Conservation (phyloP, 2,329 filamentous ascomycete genomes). For the Colletotrichum sp. region DNA sequence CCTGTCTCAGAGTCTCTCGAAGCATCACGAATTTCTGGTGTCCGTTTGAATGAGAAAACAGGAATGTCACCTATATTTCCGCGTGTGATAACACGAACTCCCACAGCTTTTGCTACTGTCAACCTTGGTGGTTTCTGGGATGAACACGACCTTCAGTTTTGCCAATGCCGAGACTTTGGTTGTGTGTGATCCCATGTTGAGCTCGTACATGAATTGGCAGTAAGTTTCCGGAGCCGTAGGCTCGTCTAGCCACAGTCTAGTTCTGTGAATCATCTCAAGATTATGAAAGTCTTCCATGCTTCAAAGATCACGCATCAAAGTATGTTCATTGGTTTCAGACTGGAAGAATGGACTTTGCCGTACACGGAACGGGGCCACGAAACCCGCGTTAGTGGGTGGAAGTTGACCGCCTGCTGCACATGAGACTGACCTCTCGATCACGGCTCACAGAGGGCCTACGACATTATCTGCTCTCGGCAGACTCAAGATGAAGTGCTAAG, state of each 20-base stretch:
- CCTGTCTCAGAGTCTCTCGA: neutral
- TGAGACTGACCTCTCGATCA: accelerated
- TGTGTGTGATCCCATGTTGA: neutral
- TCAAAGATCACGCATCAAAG: neutral
- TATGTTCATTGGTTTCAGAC: neutral
- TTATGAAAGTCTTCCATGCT: neutral
- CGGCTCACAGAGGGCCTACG: accelerated
- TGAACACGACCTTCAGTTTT: no score
- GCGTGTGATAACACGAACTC: neutral
- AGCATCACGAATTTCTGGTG: accelerated
- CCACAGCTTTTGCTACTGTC: accelerated
- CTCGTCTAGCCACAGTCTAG: neutral
- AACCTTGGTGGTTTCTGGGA: neutral
- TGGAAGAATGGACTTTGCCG: neutral
- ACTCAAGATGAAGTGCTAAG: neutral
- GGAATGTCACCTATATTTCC: accelerated
- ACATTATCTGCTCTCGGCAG: neutral
- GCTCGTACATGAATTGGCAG: neutral
- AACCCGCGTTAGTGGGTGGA: accelerated
- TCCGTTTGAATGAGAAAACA: neutral
- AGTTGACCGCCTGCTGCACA: accelerated
- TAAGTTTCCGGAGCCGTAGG: neutral
- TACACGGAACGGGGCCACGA: accelerated
- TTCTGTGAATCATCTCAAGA: neutral
- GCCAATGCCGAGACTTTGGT: no score